Percentiles rank a stretch among this genome's conserved stretches.
phyloP scores from a whole-genome alignment of 192 early-diverging fungal species.

The Lobulomyces angularis region DNA sequence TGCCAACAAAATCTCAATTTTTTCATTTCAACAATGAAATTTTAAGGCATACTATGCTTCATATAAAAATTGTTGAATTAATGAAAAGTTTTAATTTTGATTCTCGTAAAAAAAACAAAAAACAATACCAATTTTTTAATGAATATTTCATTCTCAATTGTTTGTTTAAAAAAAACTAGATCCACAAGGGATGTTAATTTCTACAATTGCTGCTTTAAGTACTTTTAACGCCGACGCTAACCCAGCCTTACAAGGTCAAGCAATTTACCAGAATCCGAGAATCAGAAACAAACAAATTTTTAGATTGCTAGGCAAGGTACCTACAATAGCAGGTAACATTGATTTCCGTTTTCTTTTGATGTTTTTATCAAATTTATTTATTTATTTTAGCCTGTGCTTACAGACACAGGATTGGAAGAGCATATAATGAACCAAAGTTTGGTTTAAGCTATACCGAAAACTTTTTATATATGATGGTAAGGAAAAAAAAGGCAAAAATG shows the following conservation, averaged over 20 bases:
- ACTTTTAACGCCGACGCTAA: slow-evolving; percentile 61
- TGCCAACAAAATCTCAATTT: slow-evolving; percentile 38
- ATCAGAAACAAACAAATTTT: slow-evolving; percentile 40
- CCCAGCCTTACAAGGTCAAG: slow-evolving; percentile 43
- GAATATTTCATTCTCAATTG: slow-evolving; percentile 1
- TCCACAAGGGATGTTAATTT: slow-evolving; percentile 51
- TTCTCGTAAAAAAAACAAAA: too few relatives aligned
- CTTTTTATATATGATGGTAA: slow-evolving; percentile 55
- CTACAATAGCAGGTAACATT: slow-evolving; percentile 45
- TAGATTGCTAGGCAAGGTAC: slow-evolving; percentile 49
- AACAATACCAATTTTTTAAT: too few relatives aligned
- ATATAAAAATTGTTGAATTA: slow-evolving; percentile 18
- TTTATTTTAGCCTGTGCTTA: too few relatives aligned
- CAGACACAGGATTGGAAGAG: slow-evolving; percentile 14
- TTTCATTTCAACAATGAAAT: slow-evolving; percentile 31
- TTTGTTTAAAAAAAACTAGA: slow-evolving; percentile 59
- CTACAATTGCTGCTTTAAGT: slow-evolving; percentile 42
- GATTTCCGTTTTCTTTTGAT: too few relatives aligned
- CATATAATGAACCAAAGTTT: slow-evolving; percentile 18
- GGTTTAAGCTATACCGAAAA: slow-evolving; percentile 48
- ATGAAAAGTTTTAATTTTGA: slow-evolving; percentile 13
- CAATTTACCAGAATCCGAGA: slow-evolving; percentile 15
- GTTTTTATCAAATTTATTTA: too few relatives aligned
- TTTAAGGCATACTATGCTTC: slow-evolving; percentile 35
- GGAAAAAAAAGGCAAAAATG: too few relatives aligned